phyloP scores from a whole-genome alignment of 192 early-diverging fungal genomes.

The Phlyctochytrium arcticum region DNA sequence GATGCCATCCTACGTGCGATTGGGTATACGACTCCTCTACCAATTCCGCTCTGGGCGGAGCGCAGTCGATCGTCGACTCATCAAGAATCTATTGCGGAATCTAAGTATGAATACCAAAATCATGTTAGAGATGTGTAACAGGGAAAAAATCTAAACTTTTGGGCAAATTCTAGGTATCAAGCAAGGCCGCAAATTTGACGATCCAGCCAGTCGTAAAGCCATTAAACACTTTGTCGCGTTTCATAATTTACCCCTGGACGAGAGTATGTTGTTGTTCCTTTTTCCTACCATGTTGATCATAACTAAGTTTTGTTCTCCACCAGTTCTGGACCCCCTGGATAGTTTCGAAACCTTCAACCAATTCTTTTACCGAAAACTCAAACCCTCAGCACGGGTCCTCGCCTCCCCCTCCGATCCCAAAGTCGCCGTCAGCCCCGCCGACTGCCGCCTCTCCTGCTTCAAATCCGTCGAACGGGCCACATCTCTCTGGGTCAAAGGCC shows the following conservation, averaged over 20 bases:
- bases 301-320: not conserved
- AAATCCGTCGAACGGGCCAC: conserved; percentile 60
- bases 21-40: conserved; percentile 78
- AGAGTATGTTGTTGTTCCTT: conserved; percentile 27
- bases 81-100: conserved; percentile 34
- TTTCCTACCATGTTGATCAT: not conserved
- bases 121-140: conserved; percentile 13
- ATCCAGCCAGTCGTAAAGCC: conserved; percentile 54
- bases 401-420: conserved; percentile 20
- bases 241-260: conserved; percentile 61
- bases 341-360: conserved; percentile 76
- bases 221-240: conserved; percentile 71
- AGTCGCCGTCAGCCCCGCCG: conserved; percentile 69
- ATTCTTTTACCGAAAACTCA: conserved; percentile 81
- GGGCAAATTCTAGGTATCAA: conserved; percentile 38
- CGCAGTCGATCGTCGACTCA: not conserved
- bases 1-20: conserved; percentile 70
- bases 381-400: conserved; percentile 51
- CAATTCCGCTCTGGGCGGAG: conserved; percentile 48
- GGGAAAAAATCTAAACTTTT: conserved; percentile 44
- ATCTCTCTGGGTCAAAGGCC: conserved; percentile 78
- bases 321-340: conserved; percentile 60
- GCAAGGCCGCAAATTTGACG: conserved; percentile 71
- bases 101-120: conserved; percentile 27
- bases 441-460: conserved; percentile 69